Conservation (phyloP, 2,329 filamentous ascomycete genomes). For the Grosmannia huntii region DNA sequence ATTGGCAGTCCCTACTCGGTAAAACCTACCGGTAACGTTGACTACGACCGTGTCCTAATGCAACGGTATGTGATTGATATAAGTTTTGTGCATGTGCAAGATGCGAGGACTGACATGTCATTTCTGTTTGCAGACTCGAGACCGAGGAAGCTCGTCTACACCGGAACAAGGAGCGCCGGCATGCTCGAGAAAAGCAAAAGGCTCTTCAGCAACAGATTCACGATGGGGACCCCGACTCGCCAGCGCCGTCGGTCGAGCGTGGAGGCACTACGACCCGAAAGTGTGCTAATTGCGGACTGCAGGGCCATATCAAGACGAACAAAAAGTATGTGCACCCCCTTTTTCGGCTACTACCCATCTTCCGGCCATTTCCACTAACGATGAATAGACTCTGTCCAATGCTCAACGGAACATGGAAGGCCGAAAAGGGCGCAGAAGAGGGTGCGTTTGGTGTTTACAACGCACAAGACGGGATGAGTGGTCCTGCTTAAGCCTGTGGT, state of each 20-base stretch:
- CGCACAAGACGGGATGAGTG: slow-evolving; percentile 6
- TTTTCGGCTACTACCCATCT: slow-evolving; percentile 7
- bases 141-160: slow-evolving; percentile 72
- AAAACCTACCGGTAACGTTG: slow-evolving; percentile 52
- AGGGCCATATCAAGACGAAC: slow-evolving; percentile 98
- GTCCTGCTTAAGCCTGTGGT: slow-evolving; percentile 1
- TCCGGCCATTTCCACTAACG: slow-evolving; percentile 30
- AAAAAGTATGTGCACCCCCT: slow-evolving; percentile 58
- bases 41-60: slow-evolving; percentile 49
- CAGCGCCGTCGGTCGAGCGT: slow-evolving; percentile 37
- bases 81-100: neutral
- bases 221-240: slow-evolving; percentile 34
- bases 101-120: neutral
- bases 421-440: slow-evolving; percentile 42
- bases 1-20: slow-evolving; percentile 41
- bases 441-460: slow-evolving; percentile 44
- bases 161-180: slow-evolving; percentile 81
- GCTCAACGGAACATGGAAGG: slow-evolving; percentile 70
- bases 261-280: slow-evolving; percentile 69
- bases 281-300: slow-evolving; percentile 93
- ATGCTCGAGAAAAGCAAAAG: slow-evolving; percentile 85
- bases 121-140: slow-evolving; percentile 7
- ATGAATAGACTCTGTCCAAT: slow-evolving; percentile 52
- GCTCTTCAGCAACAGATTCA: slow-evolving; percentile 37
- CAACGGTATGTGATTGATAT: slow-evolving; percentile 31